These are phyloP conservation scores for Avena atlantica DNA, from an alignment of 176 grass and related monocot species.

Conservation along the genomic window DNA sequence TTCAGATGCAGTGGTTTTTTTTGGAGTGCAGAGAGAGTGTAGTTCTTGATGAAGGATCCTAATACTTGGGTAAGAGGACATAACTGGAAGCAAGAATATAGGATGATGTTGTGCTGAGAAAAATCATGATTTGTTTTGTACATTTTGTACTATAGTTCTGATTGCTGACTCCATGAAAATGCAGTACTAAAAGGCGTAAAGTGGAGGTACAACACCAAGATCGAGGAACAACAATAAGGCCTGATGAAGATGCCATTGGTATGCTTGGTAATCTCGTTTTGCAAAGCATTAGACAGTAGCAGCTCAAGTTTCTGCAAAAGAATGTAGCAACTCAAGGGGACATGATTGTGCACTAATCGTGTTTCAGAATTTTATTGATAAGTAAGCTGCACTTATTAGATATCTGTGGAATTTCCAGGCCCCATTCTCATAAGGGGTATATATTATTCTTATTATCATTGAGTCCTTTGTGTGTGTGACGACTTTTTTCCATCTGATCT, in stretches of 20 bases:
- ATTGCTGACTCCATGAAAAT: constrained; percentile 40
- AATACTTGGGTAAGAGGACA: neutral
- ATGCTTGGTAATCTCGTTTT: constrained; percentile 42
- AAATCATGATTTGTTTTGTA: constrained; percentile 34
- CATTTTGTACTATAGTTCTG: constrained; percentile 26
- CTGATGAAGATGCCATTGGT: constrained; percentile 44
- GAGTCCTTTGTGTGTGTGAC: neutral
- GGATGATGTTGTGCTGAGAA: constrained; percentile 17
- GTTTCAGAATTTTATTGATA: constrained; percentile 1
- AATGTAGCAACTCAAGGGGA: neutral
- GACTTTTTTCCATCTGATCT: neutral
- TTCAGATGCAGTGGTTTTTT: neutral
- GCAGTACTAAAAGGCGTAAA: constrained; percentile 61
- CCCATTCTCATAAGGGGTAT: neutral
- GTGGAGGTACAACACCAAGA: constrained; percentile 49
- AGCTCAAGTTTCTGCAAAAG: neutral
- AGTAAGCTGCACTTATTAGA: neutral
- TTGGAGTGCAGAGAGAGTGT: neutral
- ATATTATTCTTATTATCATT: neutral
- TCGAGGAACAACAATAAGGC: constrained; percentile 22
- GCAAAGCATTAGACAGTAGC: constrained; percentile 1
- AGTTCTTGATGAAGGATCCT: constrained; percentile 20
- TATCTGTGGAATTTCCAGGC: neutral
- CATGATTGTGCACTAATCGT: neutral
- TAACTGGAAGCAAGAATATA: neutral